Base-by-base conservation (phyloP, 169 alveolate species). In the Babesia divergens region DNA sequence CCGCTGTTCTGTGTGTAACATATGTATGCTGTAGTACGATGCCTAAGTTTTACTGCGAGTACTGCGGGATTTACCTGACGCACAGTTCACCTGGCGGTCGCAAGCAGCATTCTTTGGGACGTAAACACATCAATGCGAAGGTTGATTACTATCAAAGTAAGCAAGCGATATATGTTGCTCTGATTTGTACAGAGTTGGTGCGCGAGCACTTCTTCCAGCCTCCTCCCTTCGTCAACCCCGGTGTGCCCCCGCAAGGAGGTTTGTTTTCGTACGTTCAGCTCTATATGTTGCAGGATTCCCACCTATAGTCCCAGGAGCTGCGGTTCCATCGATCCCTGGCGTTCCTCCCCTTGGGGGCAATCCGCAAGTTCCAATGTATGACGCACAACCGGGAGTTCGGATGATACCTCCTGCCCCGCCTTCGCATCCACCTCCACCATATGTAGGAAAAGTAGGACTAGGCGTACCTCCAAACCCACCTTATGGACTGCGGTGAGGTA, bases 31-130 rank as follows among this genome's bases (percentile, higher is more conserved):
- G 38, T 34, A 9, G 38, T 54, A 87, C 72, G 54, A 98, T 98
- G 99, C 99, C 99, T 20, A 98, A 97, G 90, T 97, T 90, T 89
- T 98, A 96, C 91, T 97, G 99, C 91, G 99, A 98, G 84, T 98
- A 98, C 91, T 98, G 99, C 84, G 99, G 98, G 65, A 97, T 97
- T 64, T 96, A 96, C 87, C 91, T 98, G 59, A 97, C 99, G 53
- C 99, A 97, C 84, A 94, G 98, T 65, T 95, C 99, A 16, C 99
- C 99, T 16, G 97, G 96, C 20, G 99, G 99, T 26, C 91, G 99
- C 65, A 94, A 95, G 71, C 98, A 98, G 86, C 99, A 98, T 69
- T 88, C 94, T 31, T 84, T 90, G 38, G 99, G 99, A 5, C 91
- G 99, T 58, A 96, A 95, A 83, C 99, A 98, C 77, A 95, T 96